Evolutionary conservation across 148 eudicot species (phyloP), one percentile per base, ranked within the genome.

Genomic region (Rhododendron williamsianum): DNA sequence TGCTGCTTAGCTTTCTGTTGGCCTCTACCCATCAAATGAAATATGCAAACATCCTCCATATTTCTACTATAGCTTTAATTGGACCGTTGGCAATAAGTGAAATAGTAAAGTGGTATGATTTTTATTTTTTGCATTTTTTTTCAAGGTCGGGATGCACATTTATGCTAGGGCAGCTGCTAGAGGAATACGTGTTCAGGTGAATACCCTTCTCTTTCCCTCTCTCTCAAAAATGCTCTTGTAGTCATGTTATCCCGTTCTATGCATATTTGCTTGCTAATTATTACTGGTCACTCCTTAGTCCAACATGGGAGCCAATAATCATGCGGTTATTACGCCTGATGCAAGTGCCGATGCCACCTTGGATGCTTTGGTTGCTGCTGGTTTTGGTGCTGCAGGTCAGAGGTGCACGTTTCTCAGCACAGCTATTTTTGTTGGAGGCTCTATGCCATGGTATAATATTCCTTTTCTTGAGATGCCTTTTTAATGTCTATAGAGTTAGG

Each of bases 171-270:
- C 95, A 79, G 89, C 93, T 52, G 90, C 84, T 71, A 89, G 84
- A 85, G 91, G 94, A 76, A 92, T 91, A 83, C 89, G 88, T 65
- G 87, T 93, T 85, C 93, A 92, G 93, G 95, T 93, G 85, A 81
- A 52, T 81, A 36, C 38, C 35, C 35, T 69, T 16, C 6, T 83
- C 77, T 25, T 49, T 79, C 78, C 21, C 56, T 13, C 60, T 52
- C 56, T 54, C 5, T 52, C 16, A 35, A 3, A 81, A 74, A 52
- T 36, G 30, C 25, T 78, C 35, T 18, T 13, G 38, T 82, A 30
- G 48, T 67, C 19, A 5, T 72, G 76, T 33, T 35, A 73, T 19
- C 25, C 85, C 51, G 9, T 4, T 46, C 63, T 56, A 23, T 13
- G 15, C 58, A 19, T 60, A 3, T 58, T 25, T 49, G 82, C 48